A percentile compares a stretch with the other conserved stretches of the same genome.
phyloP scores from a whole-genome alignment of 192 early-diverging fungal species.

The Backusella circina region DNA sequence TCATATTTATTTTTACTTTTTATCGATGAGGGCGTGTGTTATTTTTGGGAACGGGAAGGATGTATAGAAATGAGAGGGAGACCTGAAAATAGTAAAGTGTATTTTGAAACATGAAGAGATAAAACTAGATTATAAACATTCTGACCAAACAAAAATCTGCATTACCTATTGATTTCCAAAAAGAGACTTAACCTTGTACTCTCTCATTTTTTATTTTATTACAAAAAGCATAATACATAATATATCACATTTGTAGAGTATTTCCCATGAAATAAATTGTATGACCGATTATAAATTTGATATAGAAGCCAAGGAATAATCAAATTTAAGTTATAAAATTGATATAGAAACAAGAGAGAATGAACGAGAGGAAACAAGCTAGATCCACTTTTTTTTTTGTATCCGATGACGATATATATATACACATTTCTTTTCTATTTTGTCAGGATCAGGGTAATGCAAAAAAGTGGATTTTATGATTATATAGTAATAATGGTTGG shows the following conservation, averaged over 20 bases:
- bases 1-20: not conserved
- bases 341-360: not conserved
- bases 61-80: too few species aligned
- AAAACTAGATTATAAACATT: not conserved
- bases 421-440: not conserved
- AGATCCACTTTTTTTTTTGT: not conserved
- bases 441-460: not conserved
- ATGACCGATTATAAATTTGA: not conserved
- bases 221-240: not conserved
- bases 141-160: not conserved
- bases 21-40: not conserved
- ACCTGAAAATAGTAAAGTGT: not conserved
- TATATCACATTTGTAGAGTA: not conserved
- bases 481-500: not conserved
- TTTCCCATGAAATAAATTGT: not conserved
- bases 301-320: not conserved
- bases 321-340: not conserved
- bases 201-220: not conserved
- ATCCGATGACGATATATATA: not conserved
- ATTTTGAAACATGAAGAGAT: not conserved
- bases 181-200: not conserved
- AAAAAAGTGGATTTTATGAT: not conserved
- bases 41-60: not conserved
- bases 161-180: not conserved
- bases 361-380: not conserved